phyloP scores from a whole-genome alignment of 768 basidiomycete genomes.

The Podaxis rugospora region DNA sequence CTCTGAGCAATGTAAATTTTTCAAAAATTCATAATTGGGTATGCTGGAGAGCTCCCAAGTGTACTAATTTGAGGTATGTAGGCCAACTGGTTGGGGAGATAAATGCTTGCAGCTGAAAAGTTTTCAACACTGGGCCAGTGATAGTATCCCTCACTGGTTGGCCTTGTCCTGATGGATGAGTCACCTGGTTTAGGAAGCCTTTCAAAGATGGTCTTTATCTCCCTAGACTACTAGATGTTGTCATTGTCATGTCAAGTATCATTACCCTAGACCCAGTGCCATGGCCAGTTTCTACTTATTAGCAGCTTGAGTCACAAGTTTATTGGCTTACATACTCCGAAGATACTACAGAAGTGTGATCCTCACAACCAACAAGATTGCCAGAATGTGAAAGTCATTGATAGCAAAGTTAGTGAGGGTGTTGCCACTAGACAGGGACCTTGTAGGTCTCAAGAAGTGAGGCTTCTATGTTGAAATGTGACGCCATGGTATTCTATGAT shows the following conservation, averaged over 20 bases:
- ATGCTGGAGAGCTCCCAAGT: too few relatives aligned
- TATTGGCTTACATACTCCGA: neutral
- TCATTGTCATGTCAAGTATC: too few relatives aligned
- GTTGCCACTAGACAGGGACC: neutral
- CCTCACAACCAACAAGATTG: neutral
- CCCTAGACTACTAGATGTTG: neutral
- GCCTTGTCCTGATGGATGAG: too few relatives aligned
- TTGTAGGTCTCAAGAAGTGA: slow-evolving; percentile 25
- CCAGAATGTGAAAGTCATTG: neutral
- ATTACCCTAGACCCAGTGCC: neutral
- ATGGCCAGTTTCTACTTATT: neutral
- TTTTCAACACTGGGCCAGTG: too few relatives aligned
- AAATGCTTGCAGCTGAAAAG: too few relatives aligned
- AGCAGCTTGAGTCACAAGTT: neutral
- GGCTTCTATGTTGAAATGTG: slow-evolving; percentile 27
- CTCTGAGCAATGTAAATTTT: too few relatives aligned
- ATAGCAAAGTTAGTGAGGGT: neutral
- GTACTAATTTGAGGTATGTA: too few relatives aligned
- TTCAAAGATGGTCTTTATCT: neutral
- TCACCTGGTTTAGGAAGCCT: neutral
- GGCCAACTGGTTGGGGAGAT: too few relatives aligned
- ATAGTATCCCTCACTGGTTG: neutral
- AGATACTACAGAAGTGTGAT: neutral
- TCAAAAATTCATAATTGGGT: too few relatives aligned
- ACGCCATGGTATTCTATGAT: slow-evolving; percentile 16